A percentile compares a stretch with the other conserved stretches of the same genome.
Conservation (phyloP, 805 yeast genomes). For the Scheffersomyces lignosus region DNA sequence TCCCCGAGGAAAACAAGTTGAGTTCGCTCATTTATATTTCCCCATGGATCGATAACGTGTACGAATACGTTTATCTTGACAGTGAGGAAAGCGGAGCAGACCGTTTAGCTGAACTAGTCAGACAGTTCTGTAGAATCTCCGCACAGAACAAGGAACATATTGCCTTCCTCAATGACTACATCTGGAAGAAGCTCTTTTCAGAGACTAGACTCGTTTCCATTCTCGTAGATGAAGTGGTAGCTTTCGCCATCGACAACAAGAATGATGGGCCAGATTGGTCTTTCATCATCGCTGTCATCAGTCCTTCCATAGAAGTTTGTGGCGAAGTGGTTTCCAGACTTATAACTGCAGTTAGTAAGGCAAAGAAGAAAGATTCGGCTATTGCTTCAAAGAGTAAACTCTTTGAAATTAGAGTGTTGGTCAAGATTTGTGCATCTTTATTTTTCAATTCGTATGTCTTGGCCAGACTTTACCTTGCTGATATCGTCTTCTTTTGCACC, state of each 20-base stretch:
- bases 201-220: constrained; percentile 59
- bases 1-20: constrained; percentile 33
- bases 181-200: constrained; percentile 67
- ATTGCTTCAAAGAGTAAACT: constrained; percentile 50
- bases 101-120: constrained; percentile 57
- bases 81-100: constrained; percentile 62
- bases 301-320: constrained; percentile 74
- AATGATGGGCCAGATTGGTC: constrained; percentile 75
- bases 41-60: constrained; percentile 76
- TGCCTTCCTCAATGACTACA: constrained; percentile 53
- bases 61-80: constrained; percentile 52
- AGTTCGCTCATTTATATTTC: constrained; percentile 53
- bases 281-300: constrained; percentile 59
- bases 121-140: constrained; percentile 62
- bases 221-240: constrained; percentile 71
- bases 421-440: constrained; percentile 60
- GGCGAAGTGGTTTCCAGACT: constrained; percentile 61
- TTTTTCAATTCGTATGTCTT: constrained; percentile 68
- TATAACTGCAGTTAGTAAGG: constrained; percentile 51
- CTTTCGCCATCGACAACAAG: constrained; percentile 72
- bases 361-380: constrained; percentile 43
- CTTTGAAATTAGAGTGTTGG: constrained; percentile 70
- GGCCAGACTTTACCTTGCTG: constrained; percentile 68
- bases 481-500: constrained; percentile 66
- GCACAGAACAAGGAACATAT: constrained; percentile 48